These are phyloP conservation scores for Heritiera littoralis DNA, from an alignment of 345 rosid species.

Conservation along the genomic window DNA sequence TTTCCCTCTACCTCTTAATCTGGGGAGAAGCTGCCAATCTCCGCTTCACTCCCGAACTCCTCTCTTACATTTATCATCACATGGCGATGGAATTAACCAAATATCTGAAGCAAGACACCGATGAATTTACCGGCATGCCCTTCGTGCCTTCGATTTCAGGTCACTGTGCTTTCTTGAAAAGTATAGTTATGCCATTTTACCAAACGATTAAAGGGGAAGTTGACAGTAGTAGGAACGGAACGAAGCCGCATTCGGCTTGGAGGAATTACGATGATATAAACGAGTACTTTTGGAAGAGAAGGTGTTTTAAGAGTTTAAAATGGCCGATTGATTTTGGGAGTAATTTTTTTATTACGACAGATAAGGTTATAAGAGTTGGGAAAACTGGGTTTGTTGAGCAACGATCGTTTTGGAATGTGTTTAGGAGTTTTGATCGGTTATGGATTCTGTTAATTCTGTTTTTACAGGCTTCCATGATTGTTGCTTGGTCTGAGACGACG, in stretches of 20 bases:
- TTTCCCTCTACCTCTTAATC: constrained; percentile 47
- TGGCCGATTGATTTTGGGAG: constrained; percentile 65
- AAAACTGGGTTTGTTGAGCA: constrained; percentile 93
- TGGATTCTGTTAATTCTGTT: constrained; percentile 75
- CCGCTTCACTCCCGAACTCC: constrained; percentile 55
- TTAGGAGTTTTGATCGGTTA: constrained; percentile 74
- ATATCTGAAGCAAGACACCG: constrained; percentile 37
- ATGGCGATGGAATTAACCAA: constrained; percentile 55
- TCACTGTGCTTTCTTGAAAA: constrained; percentile 55
- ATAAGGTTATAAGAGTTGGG: constrained; percentile 53
- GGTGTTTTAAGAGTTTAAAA: constrained; percentile 66
- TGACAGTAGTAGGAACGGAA: constrained; percentile 66
- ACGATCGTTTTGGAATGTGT: constrained; percentile 78
- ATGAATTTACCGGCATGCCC: constrained; percentile 54
- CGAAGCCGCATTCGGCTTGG: constrained; percentile 77
- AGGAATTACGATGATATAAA: constrained; percentile 89
- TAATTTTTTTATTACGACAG: constrained; percentile 44
- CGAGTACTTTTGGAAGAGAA: constrained; percentile 82
- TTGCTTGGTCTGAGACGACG: constrained; percentile 59
- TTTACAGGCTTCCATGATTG: constrained; percentile 69
- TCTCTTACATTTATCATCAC: constrained; percentile 58
- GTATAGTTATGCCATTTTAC: constrained; percentile 65
- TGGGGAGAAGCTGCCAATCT: constrained; percentile 72
- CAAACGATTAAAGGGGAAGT: constrained; percentile 56
- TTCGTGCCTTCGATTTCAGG: constrained; percentile 55